phyloP scores from a whole-genome alignment of 2,329 filamentous ascomycete species.

The Xylariaceae sp. region DNA sequence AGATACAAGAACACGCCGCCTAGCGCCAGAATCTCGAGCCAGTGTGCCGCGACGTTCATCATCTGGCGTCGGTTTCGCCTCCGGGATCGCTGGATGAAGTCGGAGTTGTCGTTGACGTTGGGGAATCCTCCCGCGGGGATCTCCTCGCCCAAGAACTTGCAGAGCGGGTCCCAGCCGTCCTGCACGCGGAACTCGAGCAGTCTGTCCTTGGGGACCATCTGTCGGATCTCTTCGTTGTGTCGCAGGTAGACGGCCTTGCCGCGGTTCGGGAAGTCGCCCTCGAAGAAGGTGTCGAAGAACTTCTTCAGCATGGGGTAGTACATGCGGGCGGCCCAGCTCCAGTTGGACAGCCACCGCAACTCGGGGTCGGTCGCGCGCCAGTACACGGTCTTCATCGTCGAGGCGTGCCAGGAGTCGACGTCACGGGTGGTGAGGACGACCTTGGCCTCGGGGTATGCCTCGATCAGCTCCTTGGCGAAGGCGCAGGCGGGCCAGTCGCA shows the following conservation, averaged over 20 bases:
- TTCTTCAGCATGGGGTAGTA: constrained; percentile 68
- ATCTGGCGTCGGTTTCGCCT: constrained; percentile 43
- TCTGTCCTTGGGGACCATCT: constrained; percentile 25
- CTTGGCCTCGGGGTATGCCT: constrained; percentile 69
- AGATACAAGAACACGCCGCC: constrained; percentile 28
- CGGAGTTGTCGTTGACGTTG: constrained; percentile 42
- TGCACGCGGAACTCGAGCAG: constrained; percentile 29
- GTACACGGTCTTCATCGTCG: constrained; percentile 63
- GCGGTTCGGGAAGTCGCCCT: constrained; percentile 60
- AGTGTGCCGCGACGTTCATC: constrained; percentile 35
- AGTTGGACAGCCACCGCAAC: constrained; percentile 49
- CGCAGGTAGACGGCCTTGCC: constrained; percentile 58
- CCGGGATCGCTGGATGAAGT: constrained; percentile 42
- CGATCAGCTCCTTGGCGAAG: constrained; percentile 66
- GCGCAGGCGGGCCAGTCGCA: constrained; percentile 66
- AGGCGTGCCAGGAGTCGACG: constrained; percentile 58
- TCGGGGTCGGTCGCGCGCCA: constrained; percentile 64
- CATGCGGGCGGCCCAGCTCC: constrained; percentile 62
- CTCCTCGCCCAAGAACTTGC: constrained; percentile 30
- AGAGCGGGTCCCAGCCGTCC: constrained; percentile 33
- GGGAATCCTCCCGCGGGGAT: constrained; percentile 35
- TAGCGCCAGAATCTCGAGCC: constrained; percentile 16
- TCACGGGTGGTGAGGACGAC: constrained; percentile 64
- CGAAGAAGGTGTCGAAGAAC: constrained; percentile 66
- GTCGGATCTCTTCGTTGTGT: constrained; percentile 26